Base-by-base conservation (phyloP, 2,329 filamentous ascomycete species). In the Drechslerella stenobrocha region DNA sequence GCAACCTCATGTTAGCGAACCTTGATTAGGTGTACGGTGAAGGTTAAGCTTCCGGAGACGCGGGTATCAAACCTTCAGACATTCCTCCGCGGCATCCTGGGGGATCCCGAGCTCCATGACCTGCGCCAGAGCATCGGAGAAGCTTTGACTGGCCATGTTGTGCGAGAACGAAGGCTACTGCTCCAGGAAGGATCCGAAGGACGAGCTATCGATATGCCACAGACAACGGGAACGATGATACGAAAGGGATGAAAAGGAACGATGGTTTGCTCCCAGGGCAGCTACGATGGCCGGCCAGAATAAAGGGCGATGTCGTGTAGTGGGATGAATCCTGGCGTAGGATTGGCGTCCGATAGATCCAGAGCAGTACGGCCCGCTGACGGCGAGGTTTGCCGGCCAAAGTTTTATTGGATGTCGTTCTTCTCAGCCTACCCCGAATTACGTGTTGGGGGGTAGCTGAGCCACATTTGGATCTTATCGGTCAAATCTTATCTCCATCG, bases 21-120 rank as follows among this genome's bases (percentile, higher is more conserved):
- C 50, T 23, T 30, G 24, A 13, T 23, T 50, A 26, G 23, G n/a
- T 18, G 5, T 20, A 32, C 18, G 35, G 37, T 32, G 13, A 28
- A 50, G 26, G 52, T 48, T 42, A 23, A 55, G 30, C 40, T 32
- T 52, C 50, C 9, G 37, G 18, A 40, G 24, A 52, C n/a, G n/a
- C 8, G 13, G 20, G 22, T 8, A 35, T 30, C 61, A 32, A 45
- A 72, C 72, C 65, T 65, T 72, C 35, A 73, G 70, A 56, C 72
- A 72, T 42, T 70, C 71, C 44, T 71, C 65, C 20, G 72, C 72
- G 37, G 72, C 72, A 61, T 48, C 26, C 48, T 57, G 44, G 47
- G 55, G 42, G 22, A 73, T 57, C 15, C 71, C 69, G 30, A 73
- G 40, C 44, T 67, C 58, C 11, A 44, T 50, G 44, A 71, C 58